phyloP scores from a whole-genome alignment of 495 filamentous ascomycete species.

The Neurospora sp. region DNA sequence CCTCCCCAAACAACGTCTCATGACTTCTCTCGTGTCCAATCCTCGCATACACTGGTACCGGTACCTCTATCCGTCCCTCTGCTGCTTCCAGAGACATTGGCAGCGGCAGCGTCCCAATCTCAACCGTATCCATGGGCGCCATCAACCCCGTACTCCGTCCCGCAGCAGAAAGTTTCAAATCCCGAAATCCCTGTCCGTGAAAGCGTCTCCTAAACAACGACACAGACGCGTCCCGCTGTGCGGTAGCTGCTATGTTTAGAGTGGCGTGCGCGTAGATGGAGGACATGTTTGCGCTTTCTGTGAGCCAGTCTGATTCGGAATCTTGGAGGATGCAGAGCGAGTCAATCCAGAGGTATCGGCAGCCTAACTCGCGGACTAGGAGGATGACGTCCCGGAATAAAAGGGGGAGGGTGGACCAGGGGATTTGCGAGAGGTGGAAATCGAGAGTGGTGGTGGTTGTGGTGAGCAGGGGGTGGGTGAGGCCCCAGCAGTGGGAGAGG shows the following conservation, averaged over 20 bases:
- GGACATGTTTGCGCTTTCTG: background rate
- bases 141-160: background rate
- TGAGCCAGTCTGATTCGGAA: slow-evolving; percentile 13
- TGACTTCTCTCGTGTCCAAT: slow-evolving; percentile 11
- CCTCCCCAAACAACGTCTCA: slow-evolving; percentile 10
- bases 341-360: slow-evolving; percentile 30
- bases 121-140: slow-evolving; percentile 3
- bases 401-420: slow-evolving; percentile 4
- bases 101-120: slow-evolving; percentile 5
- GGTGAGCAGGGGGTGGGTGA: background rate
- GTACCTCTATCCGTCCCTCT: background rate
- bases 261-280: background rate
- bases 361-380: slow-evolving; percentile 1
- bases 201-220: slow-evolving; percentile 7
- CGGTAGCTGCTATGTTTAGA: background rate
- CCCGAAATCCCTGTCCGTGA: slow-evolving; percentile 19
- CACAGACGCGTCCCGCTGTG: background rate
- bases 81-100: background rate
- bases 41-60: background rate
- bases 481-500: slow-evolving; percentile 16
- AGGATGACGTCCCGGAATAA: slow-evolving; percentile 6
- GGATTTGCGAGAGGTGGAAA: slow-evolving; percentile 2
- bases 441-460: slow-evolving; percentile 4
- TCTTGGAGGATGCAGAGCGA: slow-evolving; percentile 14
- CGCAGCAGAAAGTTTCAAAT: background rate